Conservation (phyloP, 179 eudicot species). For the Carnegiea gigantea region DNA sequence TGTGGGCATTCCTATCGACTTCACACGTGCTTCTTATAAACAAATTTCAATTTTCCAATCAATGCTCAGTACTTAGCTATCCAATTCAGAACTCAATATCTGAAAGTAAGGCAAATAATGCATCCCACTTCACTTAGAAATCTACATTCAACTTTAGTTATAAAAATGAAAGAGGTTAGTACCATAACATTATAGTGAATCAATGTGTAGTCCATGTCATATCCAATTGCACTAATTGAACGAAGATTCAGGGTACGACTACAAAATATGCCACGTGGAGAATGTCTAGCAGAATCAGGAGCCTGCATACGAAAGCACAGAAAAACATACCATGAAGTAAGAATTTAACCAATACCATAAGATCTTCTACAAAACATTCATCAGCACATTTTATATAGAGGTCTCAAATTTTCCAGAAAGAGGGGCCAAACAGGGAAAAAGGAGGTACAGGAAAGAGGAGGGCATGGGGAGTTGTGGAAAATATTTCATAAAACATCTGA, state of each 20-base stretch:
- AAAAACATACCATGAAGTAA: slow-evolving; percentile 5
- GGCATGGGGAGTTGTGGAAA: not conserved
- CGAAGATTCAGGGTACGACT: slow-evolving; percentile 88
- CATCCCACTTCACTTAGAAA: not conserved
- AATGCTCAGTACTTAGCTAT: not conserved
- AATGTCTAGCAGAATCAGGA: slow-evolving; percentile 69
- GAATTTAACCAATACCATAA: not conserved
- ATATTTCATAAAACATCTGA: not conserved
- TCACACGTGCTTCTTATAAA: not conserved
- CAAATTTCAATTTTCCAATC: not conserved
- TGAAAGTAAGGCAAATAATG: slow-evolving; percentile 9
- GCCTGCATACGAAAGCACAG: slow-evolving; percentile 48
- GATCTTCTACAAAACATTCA: not conserved
- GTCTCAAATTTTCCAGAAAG: not conserved
- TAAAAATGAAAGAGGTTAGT: slow-evolving; percentile 10
- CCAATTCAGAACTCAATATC: not conserved
- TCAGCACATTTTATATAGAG: not conserved
- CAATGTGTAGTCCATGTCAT: slow-evolving; percentile 98
- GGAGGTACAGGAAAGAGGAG: not conserved
- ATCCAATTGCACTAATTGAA: slow-evolving; percentile 93
- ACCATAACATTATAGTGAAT: slow-evolving; percentile 96
- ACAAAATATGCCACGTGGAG: slow-evolving; percentile 96
- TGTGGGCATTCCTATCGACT: not conserved
- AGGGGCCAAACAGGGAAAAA: not conserved
- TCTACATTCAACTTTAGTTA: not conserved